Evolutionary conservation across 192 early-diverging fungal genomes (phyloP).

Genomic region (Coemansia sp.): DNA sequence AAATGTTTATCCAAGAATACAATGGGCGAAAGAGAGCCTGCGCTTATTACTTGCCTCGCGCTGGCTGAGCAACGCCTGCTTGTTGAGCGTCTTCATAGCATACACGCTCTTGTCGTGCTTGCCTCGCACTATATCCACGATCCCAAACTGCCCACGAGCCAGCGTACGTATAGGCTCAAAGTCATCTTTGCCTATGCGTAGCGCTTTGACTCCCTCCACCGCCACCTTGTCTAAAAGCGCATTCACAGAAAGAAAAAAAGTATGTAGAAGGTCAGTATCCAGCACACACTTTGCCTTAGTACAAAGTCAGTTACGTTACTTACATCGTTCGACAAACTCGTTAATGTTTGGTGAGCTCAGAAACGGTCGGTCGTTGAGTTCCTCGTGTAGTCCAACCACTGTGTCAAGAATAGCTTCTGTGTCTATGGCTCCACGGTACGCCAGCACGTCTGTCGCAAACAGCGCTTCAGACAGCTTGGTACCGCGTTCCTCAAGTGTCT

Average conservation of each 20-base stretch:
- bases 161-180: slow-evolving; percentile 53
- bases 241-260: too few species aligned
- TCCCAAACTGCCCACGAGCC: slow-evolving; percentile 57
- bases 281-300: not conserved
- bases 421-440: slow-evolving; percentile 53
- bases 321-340: slow-evolving; percentile 53
- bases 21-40: not conserved
- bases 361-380: slow-evolving; percentile 46
- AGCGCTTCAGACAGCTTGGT: slow-evolving; percentile 34
- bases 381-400: slow-evolving; percentile 44
- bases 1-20: not conserved
- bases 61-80: slow-evolving; percentile 69
- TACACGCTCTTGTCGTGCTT: slow-evolving; percentile 71
- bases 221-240: slow-evolving; percentile 24
- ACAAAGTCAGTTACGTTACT: not conserved
- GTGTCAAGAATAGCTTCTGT: slow-evolving; percentile 48
- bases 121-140: slow-evolving; percentile 76
- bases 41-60: slow-evolving; percentile 61
- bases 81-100: slow-evolving; percentile 82
- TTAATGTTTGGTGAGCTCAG: slow-evolving; percentile 38
- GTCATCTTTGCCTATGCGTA: slow-evolving; percentile 43
- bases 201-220: slow-evolving; percentile 35
- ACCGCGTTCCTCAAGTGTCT: slow-evolving; percentile 43
- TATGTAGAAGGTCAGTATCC: not conserved
- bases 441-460: slow-evolving; percentile 38